Conservation (phyloP, 768 basidiomycete species). For the Mycena chlorophos region DNA sequence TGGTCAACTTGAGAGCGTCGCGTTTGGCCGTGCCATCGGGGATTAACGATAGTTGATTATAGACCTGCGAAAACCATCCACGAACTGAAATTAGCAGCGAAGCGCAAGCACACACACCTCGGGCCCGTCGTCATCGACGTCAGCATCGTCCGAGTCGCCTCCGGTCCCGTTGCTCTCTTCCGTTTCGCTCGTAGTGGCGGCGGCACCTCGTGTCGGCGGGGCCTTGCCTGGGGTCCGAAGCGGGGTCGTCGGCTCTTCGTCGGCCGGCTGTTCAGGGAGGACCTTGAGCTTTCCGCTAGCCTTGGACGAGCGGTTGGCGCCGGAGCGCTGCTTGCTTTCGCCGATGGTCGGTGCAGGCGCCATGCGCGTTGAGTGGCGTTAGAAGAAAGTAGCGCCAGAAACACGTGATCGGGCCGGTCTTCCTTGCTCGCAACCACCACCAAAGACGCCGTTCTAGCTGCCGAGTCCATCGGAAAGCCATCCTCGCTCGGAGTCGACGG, state of each 20-base stretch:
- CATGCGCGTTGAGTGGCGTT: neutral
- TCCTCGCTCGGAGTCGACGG: neutral
- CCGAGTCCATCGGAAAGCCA: too few relatives aligned
- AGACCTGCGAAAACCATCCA: slow-evolving; percentile 54
- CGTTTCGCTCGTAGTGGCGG: slow-evolving; percentile 33
- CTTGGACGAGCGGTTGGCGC: slow-evolving; percentile 79
- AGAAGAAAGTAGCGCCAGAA: neutral
- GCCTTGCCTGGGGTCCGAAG: slow-evolving; percentile 21
- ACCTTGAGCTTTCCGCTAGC: slow-evolving; percentile 86
- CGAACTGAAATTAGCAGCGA: neutral
- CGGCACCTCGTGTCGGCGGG: neutral
- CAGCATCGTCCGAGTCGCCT: slow-evolving; percentile 73
- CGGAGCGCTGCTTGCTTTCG: slow-evolving; percentile 44
- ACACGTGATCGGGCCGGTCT: too few relatives aligned
- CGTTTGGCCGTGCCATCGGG: slow-evolving; percentile 91
- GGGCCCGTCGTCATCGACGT: slow-evolving; percentile 60
- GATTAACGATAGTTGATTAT: slow-evolving; percentile 90
- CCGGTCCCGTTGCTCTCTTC: slow-evolving; percentile 51
- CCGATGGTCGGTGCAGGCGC: neutral
- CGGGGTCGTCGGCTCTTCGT: slow-evolving; percentile 29
- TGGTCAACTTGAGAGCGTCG: slow-evolving; percentile 87
- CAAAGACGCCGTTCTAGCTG: too few relatives aligned
- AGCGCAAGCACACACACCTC: slow-evolving; percentile 38
- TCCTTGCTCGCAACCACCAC: too few relatives aligned
- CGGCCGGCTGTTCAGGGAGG: slow-evolving; percentile 74